These are phyloP conservation scores for peach (Prunus persica) DNA, from an alignment of 306 rosid species.

Conservation along the genomic window DNA sequence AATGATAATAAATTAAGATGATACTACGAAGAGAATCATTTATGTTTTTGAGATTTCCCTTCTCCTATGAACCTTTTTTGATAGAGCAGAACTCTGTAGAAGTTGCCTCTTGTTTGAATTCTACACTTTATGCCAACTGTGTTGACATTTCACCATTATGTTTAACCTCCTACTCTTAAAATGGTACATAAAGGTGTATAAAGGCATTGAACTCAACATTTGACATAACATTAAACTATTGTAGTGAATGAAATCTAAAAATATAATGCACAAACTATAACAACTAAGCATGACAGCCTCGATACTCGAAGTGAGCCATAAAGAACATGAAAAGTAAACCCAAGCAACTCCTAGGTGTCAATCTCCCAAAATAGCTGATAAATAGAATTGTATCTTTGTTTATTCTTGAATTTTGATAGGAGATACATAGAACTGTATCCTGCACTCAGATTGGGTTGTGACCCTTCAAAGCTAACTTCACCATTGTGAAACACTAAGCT, in stretches of 20 bases:
- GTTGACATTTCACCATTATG: neutral
- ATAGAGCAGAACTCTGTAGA: neutral
- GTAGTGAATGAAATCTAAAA: neutral
- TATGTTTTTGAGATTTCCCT: neutral
- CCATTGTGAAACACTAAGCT: neutral
- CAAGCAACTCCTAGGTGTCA: neutral
- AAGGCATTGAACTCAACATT: neutral
- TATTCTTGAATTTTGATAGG: neutral
- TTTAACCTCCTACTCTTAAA: slow-evolving; percentile 1
- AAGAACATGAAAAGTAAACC: neutral
- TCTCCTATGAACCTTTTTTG: neutral
- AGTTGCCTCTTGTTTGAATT: no score
- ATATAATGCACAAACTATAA: neutral
- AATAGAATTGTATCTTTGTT: neutral
- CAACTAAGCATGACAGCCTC: neutral
- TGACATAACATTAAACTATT: neutral
- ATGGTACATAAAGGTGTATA: neutral
- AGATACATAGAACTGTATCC: neutral
- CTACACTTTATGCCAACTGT: neutral
- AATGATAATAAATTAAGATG: neutral
- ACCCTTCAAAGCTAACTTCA: neutral
- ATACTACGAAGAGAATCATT: neutral
- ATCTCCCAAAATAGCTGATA: neutral
- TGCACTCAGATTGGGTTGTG: neutral
- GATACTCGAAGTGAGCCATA: neutral